Evolutionary conservation across 2,329 filamentous ascomycete species (phyloP).

Genomic region (Ophiocordyceps camponoti-leonardi): DNA sequence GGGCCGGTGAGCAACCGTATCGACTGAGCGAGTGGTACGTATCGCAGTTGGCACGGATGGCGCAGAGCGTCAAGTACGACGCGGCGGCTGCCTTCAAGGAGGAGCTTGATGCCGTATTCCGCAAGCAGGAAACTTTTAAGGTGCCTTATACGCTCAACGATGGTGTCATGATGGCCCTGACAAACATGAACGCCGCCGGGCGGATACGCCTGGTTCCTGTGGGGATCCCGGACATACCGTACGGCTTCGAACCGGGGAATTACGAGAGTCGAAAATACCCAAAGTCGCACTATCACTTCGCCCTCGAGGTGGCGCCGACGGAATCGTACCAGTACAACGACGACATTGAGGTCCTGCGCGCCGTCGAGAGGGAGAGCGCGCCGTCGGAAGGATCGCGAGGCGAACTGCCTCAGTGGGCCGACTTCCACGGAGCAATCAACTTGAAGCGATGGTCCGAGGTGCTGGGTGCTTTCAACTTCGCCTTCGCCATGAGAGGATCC

Average conservation of each 20-base stretch:
- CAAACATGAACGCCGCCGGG: conserved; percentile 45
- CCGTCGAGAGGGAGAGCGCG: conserved; percentile 18
- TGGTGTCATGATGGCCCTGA: conserved; percentile 47
- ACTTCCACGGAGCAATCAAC: conserved; percentile 45
- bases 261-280: conserved; percentile 56
- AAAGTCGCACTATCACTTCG: conserved; percentile 47
- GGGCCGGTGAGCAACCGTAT: conserved; percentile 42
- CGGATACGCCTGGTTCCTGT: conserved; percentile 34
- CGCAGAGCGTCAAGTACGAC: conserved; percentile 34
- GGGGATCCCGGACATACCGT: conserved; percentile 43
- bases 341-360: conserved; percentile 23
- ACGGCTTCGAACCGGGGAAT: conserved; percentile 53
- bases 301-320: conserved; percentile 41
- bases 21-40: conserved; percentile 42
- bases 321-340: conserved; percentile 44
- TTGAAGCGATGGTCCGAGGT: conserved; percentile 46
- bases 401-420: conserved; percentile 54
- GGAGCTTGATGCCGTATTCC: conserved; percentile 38
- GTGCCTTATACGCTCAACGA: conserved; percentile 43
- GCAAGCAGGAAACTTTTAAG: conserved; percentile 19
- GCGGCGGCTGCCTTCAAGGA: conserved; percentile 44
- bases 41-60: conserved; percentile 36
- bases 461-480: conserved; percentile 43
- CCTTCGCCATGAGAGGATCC: conserved; percentile 44
- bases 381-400: conserved; percentile 23